phyloP scores from a whole-genome alignment of 805 yeast species.

The Spathaspora girioi region DNA sequence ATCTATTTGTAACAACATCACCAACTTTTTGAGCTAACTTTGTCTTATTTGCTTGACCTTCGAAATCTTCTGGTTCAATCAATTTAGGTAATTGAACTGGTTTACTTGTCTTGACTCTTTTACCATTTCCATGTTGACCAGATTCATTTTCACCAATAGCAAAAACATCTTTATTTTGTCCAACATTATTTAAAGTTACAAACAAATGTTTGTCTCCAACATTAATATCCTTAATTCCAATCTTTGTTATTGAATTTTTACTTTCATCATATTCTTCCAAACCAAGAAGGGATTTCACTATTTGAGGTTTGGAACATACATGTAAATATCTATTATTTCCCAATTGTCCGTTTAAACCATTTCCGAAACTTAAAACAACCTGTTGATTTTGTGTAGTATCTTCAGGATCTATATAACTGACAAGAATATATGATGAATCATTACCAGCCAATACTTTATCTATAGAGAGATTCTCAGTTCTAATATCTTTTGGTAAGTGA shows the following conservation, averaged over 20 bases:
- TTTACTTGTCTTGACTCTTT: conserved; percentile 51
- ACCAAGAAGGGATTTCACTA: conserved; percentile 45
- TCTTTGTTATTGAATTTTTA: conserved; percentile 34
- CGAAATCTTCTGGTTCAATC: conserved; percentile 48
- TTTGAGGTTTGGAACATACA: conserved; percentile 64
- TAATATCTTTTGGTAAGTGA: conserved; percentile 13
- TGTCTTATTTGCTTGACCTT: conserved; percentile 2
- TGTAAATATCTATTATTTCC: conserved; percentile 78
- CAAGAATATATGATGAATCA: conserved; percentile 41
- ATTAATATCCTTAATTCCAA: conserved; percentile 50
- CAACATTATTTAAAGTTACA: conserved; percentile 50
- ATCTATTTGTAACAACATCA: conserved; percentile 36
- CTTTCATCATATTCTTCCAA: conserved; percentile 55
- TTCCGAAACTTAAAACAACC: conserved; percentile 65
- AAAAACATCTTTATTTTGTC: conserved; percentile 50
- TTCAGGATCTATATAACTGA: conserved; percentile 16
- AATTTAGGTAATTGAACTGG: conserved; percentile 56
- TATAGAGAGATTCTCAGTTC: conserved; percentile 43
- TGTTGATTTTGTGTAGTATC: conserved; percentile 7
- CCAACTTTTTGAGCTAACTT: conserved; percentile 21
- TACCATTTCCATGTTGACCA: conserved; percentile 87
- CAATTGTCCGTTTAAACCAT: conserved; percentile 80
- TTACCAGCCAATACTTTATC: conserved; percentile 65
- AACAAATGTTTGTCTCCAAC: conserved; percentile 66
- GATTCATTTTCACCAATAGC: conserved; percentile 81